Evolutionary conservation across 345 rosid genomes (phyloP), one percentile per base, ranked within the genome.

Genomic region (Populus ilicifolia): DNA sequence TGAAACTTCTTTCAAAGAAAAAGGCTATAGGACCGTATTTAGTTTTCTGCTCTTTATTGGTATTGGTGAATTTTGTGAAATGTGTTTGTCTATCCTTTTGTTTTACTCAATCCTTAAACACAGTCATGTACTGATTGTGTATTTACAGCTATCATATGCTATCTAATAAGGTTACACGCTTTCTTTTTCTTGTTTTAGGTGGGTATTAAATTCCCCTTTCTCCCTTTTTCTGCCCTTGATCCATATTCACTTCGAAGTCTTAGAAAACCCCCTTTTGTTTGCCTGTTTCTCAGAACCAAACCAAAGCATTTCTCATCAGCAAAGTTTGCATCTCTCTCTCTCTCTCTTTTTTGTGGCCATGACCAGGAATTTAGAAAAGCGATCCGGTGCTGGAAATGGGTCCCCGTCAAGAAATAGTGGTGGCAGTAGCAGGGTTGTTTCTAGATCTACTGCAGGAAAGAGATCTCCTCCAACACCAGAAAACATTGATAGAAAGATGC

Each of bases 321-420:
- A 67, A 33, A 38, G 64, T 59, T 73, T 65, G 69, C 70, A 62
- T 73, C 27, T 35, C 54, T 54, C 52, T 67, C 25, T 52, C 1
- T 20, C 6, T 6, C 9, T 54, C 18, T 70, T 43, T 52, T 43
- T 27, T 64, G 38, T 84, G 76, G 70, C 46, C 64, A 82, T 82
- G 90, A 82, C 80, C 89, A 90, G 94, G 89, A 89, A 79, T 83
- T 78, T 84, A 75, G 92, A 89, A 80, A 90, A 87, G 76, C 85
- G 84, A 75, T 78, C 85, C 8, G 76, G 50, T 43, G 77, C 84
- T 71, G 77, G 78, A 64, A 90, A 76, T 85, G 89, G 88, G 76
- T 88, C 89, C 71, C 89, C 89, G 63, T 81, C 90, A 17, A 82
- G 87, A 69, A 82, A 86, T 70, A 79, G 76, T 76, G 80, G 48